phyloP scores from a whole-genome alignment of 2,329 filamentous ascomycete genomes.

The Lecanoromycetidae sp. region DNA sequence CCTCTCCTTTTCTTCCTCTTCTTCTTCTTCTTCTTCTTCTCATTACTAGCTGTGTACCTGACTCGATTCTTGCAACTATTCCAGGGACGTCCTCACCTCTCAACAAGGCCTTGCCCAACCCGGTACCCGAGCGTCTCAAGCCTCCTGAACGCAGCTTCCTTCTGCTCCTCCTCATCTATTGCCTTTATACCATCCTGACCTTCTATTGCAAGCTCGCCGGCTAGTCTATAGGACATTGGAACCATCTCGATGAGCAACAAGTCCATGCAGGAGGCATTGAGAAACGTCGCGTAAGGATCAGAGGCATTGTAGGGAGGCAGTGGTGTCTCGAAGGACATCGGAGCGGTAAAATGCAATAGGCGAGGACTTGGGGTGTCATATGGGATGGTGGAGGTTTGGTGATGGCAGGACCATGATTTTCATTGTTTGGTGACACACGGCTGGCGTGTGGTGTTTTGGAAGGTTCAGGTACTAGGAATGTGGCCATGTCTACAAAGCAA shows the following conservation, averaged over 20 bases:
- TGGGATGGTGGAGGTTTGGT: neutral
- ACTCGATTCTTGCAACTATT: too few relatives aligned
- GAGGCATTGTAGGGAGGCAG: constrained; percentile 57
- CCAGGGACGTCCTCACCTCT: constrained; percentile 50
- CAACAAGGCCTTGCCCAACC: constrained; percentile 82
- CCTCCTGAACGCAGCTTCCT: constrained; percentile 66
- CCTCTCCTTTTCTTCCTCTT: neutral
- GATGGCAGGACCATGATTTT: neutral
- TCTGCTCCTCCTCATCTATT: constrained; percentile 65
- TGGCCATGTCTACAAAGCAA: too few relatives aligned
- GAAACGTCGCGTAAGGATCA: constrained; percentile 63
- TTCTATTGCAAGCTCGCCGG: constrained; percentile 53
- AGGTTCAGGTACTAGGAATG: neutral
- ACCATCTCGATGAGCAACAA: constrained; percentile 94
- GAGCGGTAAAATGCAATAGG: neutral
- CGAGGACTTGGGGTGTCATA: neutral
- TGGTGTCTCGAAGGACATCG: constrained; percentile 63
- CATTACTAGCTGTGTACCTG: neutral
- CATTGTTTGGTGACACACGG: neutral
- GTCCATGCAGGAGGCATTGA: constrained; percentile 78
- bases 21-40: neutral
- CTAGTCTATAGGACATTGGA: constrained; percentile 79
- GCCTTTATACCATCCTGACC: constrained; percentile 30
- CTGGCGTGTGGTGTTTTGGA: neutral
- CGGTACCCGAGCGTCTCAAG: constrained; percentile 79